Base-by-base conservation (phyloP, 2,329 filamentous ascomycete genomes). In the Fusarium sp. region DNA sequence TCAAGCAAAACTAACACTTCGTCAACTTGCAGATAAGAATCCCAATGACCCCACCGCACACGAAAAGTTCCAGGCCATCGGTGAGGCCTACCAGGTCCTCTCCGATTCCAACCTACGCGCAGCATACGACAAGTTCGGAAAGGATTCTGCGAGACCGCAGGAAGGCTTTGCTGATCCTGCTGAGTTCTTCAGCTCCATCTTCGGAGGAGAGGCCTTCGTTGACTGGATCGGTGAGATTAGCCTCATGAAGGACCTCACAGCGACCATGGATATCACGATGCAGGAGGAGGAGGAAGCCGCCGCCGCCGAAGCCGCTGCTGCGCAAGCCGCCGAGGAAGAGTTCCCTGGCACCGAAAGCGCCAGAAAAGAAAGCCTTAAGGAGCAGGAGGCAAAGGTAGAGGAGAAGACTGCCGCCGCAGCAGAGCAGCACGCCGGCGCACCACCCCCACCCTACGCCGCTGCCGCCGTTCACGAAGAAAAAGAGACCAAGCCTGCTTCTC, bases 201-300 rank as follows among this genome's bases (percentile, higher is more conserved):
- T 99, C 77, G 96, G 96, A 72, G 96, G 96, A 63, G 95, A 97
- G 74, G 94, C 95, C 14, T 99, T 99, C 76, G 85, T 91, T 64
- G 95, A 99, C 83, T 93, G 96, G 85, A 98, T 99, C 76, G 96
- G 96, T 71, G 96, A 99, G 85, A 97, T 99, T 73, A 96, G 93
- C 50, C 88, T 99, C 59, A 97, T 99, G 92, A 98, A 97, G 83
- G 96, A 99, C 76, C 86, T 99, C 55, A 98, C 95, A 19, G 93
- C 94, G 75, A 97, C 94, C 44, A 98, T 99, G 95, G 96, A 99
- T 75, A 98, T 99, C 71, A 94, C 93, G 20, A 95, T 94, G 89
- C 85, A 92, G 56, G 92, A 93, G 73, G 90, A 92, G 71, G 88
- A 90, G 65, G 89, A 87, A 45, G 81, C 82, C 4, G 83, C 82